Percentiles rank a stretch among this genome's conserved stretches.
Conservation (phyloP, 345 rosid genomes). For the Aquilaria yunnanensis region DNA sequence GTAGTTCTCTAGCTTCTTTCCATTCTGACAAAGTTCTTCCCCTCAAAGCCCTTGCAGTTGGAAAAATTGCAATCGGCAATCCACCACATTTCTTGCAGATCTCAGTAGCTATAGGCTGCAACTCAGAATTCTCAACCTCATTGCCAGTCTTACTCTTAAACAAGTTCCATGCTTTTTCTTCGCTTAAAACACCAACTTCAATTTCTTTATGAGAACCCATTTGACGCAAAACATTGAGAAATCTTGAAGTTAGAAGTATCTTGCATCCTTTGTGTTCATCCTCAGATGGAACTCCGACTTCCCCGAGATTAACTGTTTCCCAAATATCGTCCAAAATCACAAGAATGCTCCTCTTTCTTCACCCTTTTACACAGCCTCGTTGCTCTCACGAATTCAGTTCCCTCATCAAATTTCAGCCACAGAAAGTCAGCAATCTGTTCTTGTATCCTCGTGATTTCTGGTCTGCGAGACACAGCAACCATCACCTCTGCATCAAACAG, state of each 20-base stretch:
- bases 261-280: slow-evolving; percentile 21
- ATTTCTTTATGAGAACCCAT: slow-evolving; percentile 8
- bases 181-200: neutral
- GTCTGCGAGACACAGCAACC: slow-evolving; percentile 6
- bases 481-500: slow-evolving; percentile 11
- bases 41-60: slow-evolving; percentile 5
- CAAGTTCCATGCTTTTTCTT: slow-evolving; percentile 17
- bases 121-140: neutral
- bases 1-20: slow-evolving; percentile 14
- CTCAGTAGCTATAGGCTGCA: no score
- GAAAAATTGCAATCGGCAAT: slow-evolving; percentile 16
- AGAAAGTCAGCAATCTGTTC: slow-evolving; percentile 15
- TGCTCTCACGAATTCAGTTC: slow-evolving; percentile 9
- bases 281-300: slow-evolving; percentile 15
- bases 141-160: slow-evolving; percentile 18
- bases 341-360: slow-evolving; percentile 15
- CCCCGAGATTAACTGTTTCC: slow-evolving; percentile 15
- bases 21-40: neutral
- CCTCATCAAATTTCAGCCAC: slow-evolving; percentile 9
- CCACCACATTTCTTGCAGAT: slow-evolving; percentile 18
- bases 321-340: slow-evolving; percentile 30
- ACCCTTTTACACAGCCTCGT: slow-evolving; percentile 3
- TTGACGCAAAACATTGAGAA: neutral
- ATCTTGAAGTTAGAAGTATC: slow-evolving; percentile 22
- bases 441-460: slow-evolving; percentile 12